Base-by-base conservation (phyloP, 2,329 filamentous ascomycete genomes). In the Monilinia vaccinii-corymbosi region DNA sequence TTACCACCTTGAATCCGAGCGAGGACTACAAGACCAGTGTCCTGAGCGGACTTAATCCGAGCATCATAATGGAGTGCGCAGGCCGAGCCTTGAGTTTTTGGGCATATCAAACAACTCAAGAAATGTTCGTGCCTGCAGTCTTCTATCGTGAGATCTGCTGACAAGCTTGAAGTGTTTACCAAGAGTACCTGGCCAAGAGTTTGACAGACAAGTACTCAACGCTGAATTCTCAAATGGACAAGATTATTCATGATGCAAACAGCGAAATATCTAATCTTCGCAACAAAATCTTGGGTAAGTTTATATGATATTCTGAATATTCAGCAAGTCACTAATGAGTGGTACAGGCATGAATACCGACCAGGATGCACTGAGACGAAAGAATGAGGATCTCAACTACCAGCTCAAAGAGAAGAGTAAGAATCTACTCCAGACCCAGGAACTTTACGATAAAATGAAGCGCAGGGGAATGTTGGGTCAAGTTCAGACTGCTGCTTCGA, bases 1-100 rank as follows among this genome's bases (percentile, higher is more conserved):
- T 86, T 23, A 82, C 86, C 1, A 80, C 84, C 34, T 78, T 97
- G 45, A 88, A 86, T 62, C 91, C 91, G 0, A 86, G 84, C 0
- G 92, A 97, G 68, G 91, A 95, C 65, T 96, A 94, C 77, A 96
- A 96, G 73, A 91, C 89, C 0, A 92, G 86, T 62, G 82, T 95
- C 0, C 77, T 97, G 13, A 91, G 89, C 69, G 93, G 93, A 0
- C 75, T 97, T 1, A 89, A 84, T 62, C 93, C 93, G 0, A 86
- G 81, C 38, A 79, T 86, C 34, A 88, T 97, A 64, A 91, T 96
- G 81, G 92, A 96, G 67, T 95, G 91, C 73, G 88, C 90, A 25
- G 85, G 87, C 6, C 81, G 89, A 65, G 91, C 87, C 1, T 73
- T 96, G 64, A 83, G 81, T 36, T 96, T 96, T 71, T 96, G 91